Conservation (phyloP, 2,329 filamentous ascomycete species). For the Aspergillus bombycis region DNA sequence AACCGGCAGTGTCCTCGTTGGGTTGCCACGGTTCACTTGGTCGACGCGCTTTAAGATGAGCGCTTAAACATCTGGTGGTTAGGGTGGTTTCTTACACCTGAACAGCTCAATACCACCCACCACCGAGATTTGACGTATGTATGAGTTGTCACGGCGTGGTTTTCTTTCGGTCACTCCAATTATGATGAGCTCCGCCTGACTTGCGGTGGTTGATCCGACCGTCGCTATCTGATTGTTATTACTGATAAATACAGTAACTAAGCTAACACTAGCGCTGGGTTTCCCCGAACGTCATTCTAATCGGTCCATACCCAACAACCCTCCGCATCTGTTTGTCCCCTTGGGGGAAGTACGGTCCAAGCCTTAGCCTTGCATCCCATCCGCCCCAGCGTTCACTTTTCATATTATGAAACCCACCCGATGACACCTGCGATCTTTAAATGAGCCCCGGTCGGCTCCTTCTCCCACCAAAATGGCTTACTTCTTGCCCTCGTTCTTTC, state of each 20-base stretch:
- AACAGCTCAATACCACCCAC: constrained; percentile 1
- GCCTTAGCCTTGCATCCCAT: constrained; percentile 12
- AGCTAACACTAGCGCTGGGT: constrained; percentile 10
- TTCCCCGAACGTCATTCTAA: constrained; percentile 36
- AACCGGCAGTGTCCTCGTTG: background rate
- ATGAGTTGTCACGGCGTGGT: constrained; percentile 26
- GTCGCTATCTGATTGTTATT: constrained; percentile 14
- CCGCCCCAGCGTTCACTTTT: constrained; percentile 14
- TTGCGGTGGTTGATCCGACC: constrained; percentile 26
- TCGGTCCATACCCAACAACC: constrained; percentile 17
- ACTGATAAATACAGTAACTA: constrained; percentile 18
- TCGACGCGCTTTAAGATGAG: background rate
- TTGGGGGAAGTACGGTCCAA: constrained; percentile 4
- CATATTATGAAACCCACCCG: constrained; percentile 25
- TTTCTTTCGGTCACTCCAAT: constrained; percentile 15
- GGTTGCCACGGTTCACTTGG: background rate
- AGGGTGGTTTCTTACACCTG: background rate
- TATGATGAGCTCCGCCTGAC: constrained; percentile 25
- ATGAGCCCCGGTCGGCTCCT: constrained; percentile 37
- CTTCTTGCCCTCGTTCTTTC: constrained; percentile 76
- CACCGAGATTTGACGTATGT: constrained; percentile 9
- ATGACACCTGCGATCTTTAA: constrained; percentile 29
- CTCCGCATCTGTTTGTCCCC: constrained; percentile 15
- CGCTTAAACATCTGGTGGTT: background rate
- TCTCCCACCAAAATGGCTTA: constrained; percentile 62